Conservation (phyloP, 1,139 yeast species). For the Debaryomyces fabryi region DNA sequence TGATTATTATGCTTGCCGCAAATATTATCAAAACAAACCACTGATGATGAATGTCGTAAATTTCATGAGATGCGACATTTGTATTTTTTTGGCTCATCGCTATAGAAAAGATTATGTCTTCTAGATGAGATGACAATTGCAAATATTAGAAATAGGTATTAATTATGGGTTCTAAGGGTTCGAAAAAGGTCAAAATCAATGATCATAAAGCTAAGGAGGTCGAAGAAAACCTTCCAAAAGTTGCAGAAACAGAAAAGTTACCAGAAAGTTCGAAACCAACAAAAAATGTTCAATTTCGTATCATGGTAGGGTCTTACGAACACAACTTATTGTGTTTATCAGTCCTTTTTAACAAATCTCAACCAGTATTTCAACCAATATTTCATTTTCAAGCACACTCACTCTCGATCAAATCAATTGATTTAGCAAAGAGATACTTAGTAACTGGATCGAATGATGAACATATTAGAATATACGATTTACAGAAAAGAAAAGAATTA, state of each 20-base stretch:
- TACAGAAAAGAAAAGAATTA: conserved; percentile 90
- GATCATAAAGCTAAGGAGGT: neutral
- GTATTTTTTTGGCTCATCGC: conserved; percentile 12
- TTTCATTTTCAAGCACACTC: conserved; percentile 97
- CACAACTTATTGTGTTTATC: conserved; percentile 89
- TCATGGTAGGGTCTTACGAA: conserved; percentile 93
- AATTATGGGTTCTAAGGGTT: conserved; percentile 2
- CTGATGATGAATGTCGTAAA: conserved; percentile 10
- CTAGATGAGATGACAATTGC: neutral
- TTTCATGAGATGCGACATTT: conserved; percentile 7
- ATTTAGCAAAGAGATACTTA: conserved; percentile 78
- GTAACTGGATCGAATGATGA: conserved; percentile 97
- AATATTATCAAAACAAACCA: conserved; percentile 12
- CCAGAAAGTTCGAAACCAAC: neutral
- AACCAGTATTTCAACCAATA: conserved; percentile 82
- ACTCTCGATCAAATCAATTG: conserved; percentile 81
- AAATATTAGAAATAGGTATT: neutral
- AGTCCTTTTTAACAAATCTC: conserved; percentile 43
- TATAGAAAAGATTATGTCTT: neutral
- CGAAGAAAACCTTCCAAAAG: neutral
- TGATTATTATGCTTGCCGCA: conserved; percentile 7
- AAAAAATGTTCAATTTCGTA: conserved; percentile 56
- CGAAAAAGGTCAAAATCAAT: conserved; percentile 1
- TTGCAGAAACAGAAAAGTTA: conserved; percentile 1
- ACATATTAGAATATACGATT: conserved; percentile 89